Conservation (phyloP, 345 rosid species). For the Rubroshorea leprosula region DNA sequence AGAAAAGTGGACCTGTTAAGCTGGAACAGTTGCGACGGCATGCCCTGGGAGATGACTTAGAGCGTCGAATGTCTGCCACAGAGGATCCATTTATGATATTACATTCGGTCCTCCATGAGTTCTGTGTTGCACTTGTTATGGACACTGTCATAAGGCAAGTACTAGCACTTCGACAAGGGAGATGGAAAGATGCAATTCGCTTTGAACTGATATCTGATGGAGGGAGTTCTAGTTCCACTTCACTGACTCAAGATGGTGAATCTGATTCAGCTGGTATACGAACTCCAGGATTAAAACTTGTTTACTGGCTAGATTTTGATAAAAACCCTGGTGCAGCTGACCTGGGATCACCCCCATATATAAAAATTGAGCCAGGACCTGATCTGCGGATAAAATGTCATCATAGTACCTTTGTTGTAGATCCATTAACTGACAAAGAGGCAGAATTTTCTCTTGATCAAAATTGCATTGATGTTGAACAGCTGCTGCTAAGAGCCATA, state of each 20-base stretch:
- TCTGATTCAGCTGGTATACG: conserved; percentile 65
- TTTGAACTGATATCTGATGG: conserved; percentile 76
- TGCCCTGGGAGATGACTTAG: conserved; percentile 88
- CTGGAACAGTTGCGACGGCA: conserved; percentile 72
- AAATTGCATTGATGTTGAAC: conserved; percentile 89
- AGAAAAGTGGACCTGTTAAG: conserved; percentile 67
- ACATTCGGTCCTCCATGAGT: conserved; percentile 83
- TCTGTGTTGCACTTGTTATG: conserved; percentile 85
- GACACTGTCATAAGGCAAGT: conserved; percentile 96
- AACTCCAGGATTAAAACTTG: conserved; percentile 82
- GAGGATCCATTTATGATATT: conserved; percentile 75
- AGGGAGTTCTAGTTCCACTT: conserved; percentile 39
- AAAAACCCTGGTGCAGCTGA: conserved; percentile 49
- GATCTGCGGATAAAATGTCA: conserved; percentile 73
- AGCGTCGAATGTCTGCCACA: conserved; percentile 89
- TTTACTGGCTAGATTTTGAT: conserved; percentile 81
- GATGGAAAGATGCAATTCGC: conserved; percentile 95
- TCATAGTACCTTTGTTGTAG: conserved; percentile 79
- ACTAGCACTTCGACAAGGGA: conserved; percentile 73
- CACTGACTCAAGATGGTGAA: conserved; percentile 73
- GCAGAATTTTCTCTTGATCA: conserved; percentile 75
- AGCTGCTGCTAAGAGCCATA: conserved; percentile 81
- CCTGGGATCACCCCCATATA: conserved; percentile 50
- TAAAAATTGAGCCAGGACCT: conserved; percentile 85
- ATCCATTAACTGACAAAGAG: conserved; percentile 76